Evolutionary conservation across 768 basidiomycete genomes (phyloP).

Genomic region (Leccinum imitatum): DNA sequence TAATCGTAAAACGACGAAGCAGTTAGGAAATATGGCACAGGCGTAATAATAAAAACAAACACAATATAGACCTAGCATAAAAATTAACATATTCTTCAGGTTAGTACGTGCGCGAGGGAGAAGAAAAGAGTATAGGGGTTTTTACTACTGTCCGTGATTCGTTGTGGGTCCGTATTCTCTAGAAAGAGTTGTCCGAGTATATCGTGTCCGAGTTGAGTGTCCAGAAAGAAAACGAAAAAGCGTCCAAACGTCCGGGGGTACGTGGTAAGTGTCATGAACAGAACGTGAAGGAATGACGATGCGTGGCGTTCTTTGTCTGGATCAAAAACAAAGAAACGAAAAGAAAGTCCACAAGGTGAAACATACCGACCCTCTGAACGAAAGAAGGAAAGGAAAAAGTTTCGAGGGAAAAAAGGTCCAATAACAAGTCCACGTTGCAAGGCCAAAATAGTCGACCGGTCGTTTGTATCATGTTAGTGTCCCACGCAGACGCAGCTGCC

Average conservation of each 20-base stretch:
- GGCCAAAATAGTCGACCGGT: not conserved
- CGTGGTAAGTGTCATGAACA: constrained; percentile 22
- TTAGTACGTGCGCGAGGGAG: not conserved
- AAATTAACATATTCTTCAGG: not conserved
- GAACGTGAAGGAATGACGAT: constrained; percentile 19
- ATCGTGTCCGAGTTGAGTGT: constrained; percentile 18
- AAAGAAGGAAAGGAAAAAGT: not conserved
- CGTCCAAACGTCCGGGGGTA: constrained; percentile 19
- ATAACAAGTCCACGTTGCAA: constrained; percentile 14
- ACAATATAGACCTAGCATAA: not conserved
- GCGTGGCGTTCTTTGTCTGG: constrained; percentile 13
- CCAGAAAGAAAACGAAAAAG: constrained; percentile 1
- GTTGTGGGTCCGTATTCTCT: constrained; percentile 25
- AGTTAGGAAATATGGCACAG: not conserved
- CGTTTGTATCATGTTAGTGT: not conserved
- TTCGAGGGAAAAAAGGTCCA: constrained; percentile 5
- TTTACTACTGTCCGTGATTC: constrained; percentile 16
- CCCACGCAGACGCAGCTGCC: not conserved
- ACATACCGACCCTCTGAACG: constrained; percentile 7
- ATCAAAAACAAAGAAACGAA: not conserved
- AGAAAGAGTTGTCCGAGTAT: constrained; percentile 21
- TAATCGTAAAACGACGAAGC: not conserved
- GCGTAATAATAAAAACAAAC: not conserved
- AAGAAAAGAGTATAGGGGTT: not conserved
- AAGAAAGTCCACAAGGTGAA: constrained; percentile 7